A percentile compares a stretch with the other conserved stretches of the same genome.
Conservation (phyloP, 2,329 filamentous ascomycete genomes). For the Aspergillus ochraceoroseus region DNA sequence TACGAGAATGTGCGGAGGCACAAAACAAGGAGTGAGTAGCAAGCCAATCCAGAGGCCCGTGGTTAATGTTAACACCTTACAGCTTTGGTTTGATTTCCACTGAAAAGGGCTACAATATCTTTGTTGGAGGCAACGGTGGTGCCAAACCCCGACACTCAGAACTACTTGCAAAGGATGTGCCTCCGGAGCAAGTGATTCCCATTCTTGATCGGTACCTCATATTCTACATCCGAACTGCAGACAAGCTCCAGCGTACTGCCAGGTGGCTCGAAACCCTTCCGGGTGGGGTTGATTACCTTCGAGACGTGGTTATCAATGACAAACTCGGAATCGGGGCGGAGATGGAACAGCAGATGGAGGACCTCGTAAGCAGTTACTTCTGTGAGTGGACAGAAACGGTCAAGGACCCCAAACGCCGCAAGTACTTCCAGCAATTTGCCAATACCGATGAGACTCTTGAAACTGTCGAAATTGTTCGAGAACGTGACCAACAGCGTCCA, state of each 20-base stretch:
- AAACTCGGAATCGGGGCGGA: slow-evolving; percentile 78
- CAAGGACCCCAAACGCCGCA: slow-evolving; percentile 60
- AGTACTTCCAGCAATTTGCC: slow-evolving; percentile 74
- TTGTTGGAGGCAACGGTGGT: slow-evolving; percentile 83
- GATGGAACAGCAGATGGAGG: slow-evolving; percentile 81
- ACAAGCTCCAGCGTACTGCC: slow-evolving; percentile 83
- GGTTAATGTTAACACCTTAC: slow-evolving; percentile 16
- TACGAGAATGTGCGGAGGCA: slow-evolving; percentile 88
- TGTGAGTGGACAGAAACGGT: slow-evolving; percentile 89
- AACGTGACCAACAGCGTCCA: slow-evolving; percentile 69
- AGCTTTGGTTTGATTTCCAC: slow-evolving; percentile 87
- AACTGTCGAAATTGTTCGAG: slow-evolving; percentile 64
- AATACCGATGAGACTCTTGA: slow-evolving; percentile 71
- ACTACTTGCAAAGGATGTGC: slow-evolving; percentile 78
- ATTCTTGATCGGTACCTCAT: slow-evolving; percentile 85
- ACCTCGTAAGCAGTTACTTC: slow-evolving; percentile 77
- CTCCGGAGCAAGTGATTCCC: slow-evolving; percentile 73
- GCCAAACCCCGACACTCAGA: slow-evolving; percentile 78
- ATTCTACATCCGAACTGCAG: slow-evolving; percentile 90
- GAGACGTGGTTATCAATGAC: slow-evolving; percentile 77
- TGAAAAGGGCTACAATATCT: slow-evolving; percentile 90
- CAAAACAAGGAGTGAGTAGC: slow-evolving; percentile 75
- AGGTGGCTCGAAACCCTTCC: slow-evolving; percentile 81
- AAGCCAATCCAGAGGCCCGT: no score
- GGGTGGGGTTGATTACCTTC: slow-evolving; percentile 76